These are phyloP conservation scores for Fagopyrum tataricum DNA, from an alignment of 148 eudicot genomes.

Conservation along the genomic window DNA sequence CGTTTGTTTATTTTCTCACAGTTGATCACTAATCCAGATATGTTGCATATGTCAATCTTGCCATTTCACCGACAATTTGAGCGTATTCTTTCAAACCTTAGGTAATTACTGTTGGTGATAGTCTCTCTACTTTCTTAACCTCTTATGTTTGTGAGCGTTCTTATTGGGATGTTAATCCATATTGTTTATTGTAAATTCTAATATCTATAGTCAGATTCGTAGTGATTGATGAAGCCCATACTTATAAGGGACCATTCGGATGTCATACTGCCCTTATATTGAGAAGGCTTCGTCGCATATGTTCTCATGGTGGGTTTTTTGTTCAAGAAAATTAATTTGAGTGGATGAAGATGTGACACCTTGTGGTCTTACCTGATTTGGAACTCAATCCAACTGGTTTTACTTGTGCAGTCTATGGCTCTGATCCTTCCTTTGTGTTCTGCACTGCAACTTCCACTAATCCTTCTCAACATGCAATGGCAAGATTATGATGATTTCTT, in stretches of 20 bases:
- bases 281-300: slow-evolving; percentile 80
- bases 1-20: slow-evolving; percentile 34
- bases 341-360: background rate
- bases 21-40: slow-evolving; percentile 98
- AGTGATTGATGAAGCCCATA: slow-evolving; percentile 89
- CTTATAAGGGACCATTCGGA: slow-evolving; percentile 93
- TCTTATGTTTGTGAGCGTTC: background rate
- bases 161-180: slow-evolving; percentile 3
- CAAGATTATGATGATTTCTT: slow-evolving; percentile 20
- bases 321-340: background rate
- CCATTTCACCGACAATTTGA: slow-evolving; percentile 73
- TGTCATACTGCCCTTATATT: slow-evolving; percentile 87
- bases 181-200: background rate
- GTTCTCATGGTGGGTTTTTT: slow-evolving; percentile 72
- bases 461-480: slow-evolving; percentile 89
- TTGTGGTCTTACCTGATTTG: background rate
- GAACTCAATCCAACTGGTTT: slow-evolving; percentile 15
- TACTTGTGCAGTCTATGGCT: slow-evolving; percentile 75
- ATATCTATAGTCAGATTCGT: slow-evolving; percentile 44
- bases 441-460: slow-evolving; percentile 95
- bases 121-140: slow-evolving; percentile 7
- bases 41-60: slow-evolving; percentile 88
- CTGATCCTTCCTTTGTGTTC: slow-evolving; percentile 77
- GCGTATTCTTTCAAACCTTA: slow-evolving; percentile 75
- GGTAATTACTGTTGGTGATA: slow-evolving; percentile 37